Base-by-base conservation (phyloP, 805 yeast species). In the Nadsonia fulvescens region DNA sequence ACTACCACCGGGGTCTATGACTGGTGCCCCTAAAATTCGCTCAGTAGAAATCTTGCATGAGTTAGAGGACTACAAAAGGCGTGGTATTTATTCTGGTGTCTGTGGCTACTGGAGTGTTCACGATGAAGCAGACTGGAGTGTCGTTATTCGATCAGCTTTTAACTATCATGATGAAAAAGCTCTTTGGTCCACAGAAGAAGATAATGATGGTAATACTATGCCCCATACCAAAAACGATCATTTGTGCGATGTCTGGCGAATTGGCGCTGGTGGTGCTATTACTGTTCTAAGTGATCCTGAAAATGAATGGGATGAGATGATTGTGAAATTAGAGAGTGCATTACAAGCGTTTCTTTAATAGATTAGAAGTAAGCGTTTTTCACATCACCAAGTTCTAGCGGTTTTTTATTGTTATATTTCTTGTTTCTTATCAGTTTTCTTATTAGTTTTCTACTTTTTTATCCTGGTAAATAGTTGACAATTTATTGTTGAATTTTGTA, bases 231-330 rank as follows among this genome's bases (percentile, higher is more conserved):
- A 21, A 5, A 16, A 22, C 8, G 28, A 27, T 17, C 23, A 20
- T 8, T 30, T 15, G 23, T 21, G 30, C 14, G 18, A 20, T 14
- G 42, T 53, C 5, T 89, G 93, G 92, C 58, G 81, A 34, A 66
- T 86, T 29, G 99, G 99, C 1, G 98, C 98, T 5, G 99, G 99
- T 9, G 99, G 99, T 4, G 99, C 96, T 10, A 70, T 89, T 23
- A 89, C 96, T 0, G 83, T 82, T 3, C 54, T 89, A 33, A 79
- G 94, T 44, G 69, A 78, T 14, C 54, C 59, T n/a, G 66, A 66
- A 13, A 86, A 73, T 3, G 99, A 89, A 47, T 78, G 89, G 75
- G 82, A 79, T 15, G 99, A 89, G 45, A 75, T 89, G 93, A 47
- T 60, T 24, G 53, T 75, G 8, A 89, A 89, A 48, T 53, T 89